These are phyloP conservation scores for Xylaria digitata DNA, from an alignment of 2,329 filamentous ascomycete species.

Conservation along the genomic window DNA sequence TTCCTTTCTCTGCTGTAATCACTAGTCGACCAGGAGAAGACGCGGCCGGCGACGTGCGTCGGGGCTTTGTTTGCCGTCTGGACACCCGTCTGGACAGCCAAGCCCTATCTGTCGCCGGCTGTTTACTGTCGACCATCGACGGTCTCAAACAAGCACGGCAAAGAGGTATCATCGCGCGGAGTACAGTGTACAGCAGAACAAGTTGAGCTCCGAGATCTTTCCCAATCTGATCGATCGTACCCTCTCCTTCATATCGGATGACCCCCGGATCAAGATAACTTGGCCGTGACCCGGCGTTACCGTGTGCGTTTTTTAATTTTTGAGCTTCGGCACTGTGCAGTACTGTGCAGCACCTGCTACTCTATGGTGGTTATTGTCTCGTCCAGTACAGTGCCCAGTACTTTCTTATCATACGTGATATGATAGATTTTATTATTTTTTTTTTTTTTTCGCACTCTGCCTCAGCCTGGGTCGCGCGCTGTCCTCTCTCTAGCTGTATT, in stretches of 20 bases:
- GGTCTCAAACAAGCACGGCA: slow-evolving; percentile 23
- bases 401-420: slow-evolving; percentile 29
- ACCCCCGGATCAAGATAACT: slow-evolving; percentile 21
- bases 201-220: slow-evolving; percentile 20
- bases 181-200: slow-evolving; percentile 25
- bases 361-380: too few relatives aligned
- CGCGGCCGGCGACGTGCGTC: slow-evolving; percentile 33
- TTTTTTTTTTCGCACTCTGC: slow-evolving; percentile 4
- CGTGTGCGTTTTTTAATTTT: slow-evolving; percentile 24
- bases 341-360: neutral
- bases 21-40: slow-evolving; percentile 25
- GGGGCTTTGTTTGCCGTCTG: slow-evolving; percentile 27
- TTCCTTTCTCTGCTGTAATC: slow-evolving; percentile 20
- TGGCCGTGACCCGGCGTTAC: slow-evolving; percentile 23
- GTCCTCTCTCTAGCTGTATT: slow-evolving; percentile 8
- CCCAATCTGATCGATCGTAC: slow-evolving; percentile 19
- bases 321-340: slow-evolving; percentile 21
- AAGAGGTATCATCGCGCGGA: slow-evolving; percentile 19
- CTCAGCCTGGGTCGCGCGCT: slow-evolving; percentile 3
- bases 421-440: slow-evolving; percentile 28
- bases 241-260: slow-evolving; percentile 18
- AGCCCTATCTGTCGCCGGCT: slow-evolving; percentile 33
- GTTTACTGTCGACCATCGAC: slow-evolving; percentile 21
- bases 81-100: slow-evolving; percentile 29
- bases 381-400: too few relatives aligned